These are phyloP conservation scores for Malus hybrid DNA, from an alignment of 331 rosid species.

Conservation along the genomic window DNA sequence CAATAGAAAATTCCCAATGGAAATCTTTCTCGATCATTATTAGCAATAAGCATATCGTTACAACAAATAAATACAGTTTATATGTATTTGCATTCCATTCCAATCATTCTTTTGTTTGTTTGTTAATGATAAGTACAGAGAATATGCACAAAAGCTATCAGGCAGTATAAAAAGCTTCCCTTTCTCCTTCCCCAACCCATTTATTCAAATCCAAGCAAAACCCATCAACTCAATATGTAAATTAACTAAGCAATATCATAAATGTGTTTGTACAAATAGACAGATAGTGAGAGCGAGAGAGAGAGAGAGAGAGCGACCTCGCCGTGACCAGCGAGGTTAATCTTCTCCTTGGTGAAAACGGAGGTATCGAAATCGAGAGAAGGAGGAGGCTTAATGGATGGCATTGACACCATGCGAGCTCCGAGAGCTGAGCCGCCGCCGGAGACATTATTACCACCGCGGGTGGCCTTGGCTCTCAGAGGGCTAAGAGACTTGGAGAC, in stretches of 20 bases:
- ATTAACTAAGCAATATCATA: background rate
- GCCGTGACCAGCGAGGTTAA: constrained; percentile 77
- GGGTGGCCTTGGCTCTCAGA: constrained; percentile 13
- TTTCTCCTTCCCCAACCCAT: background rate
- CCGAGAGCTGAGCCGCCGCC: constrained; percentile 37
- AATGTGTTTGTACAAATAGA: background rate
- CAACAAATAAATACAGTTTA: background rate
- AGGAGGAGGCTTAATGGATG: constrained; percentile 25
- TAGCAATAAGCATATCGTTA: background rate
- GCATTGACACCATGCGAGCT: constrained; percentile 68
- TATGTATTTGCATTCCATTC: too few species aligned
- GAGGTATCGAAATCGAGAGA: constrained; percentile 71
- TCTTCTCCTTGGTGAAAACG: constrained; percentile 77
- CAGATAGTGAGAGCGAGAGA: too few species aligned
- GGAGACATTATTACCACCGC: background rate
- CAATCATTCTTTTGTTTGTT: too few species aligned
- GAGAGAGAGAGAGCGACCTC: constrained; percentile 40
- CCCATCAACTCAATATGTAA: background rate
- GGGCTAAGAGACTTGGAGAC: constrained; percentile 20
- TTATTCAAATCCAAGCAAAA: background rate
- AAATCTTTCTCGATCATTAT: background rate
- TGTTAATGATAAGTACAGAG: too few species aligned
- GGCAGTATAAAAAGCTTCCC: background rate
- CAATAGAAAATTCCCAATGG: background rate
- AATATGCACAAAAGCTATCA: background rate